Conservation (phyloP, 176 grass and related monocot genomes). For the Carex kokanica region DNA sequence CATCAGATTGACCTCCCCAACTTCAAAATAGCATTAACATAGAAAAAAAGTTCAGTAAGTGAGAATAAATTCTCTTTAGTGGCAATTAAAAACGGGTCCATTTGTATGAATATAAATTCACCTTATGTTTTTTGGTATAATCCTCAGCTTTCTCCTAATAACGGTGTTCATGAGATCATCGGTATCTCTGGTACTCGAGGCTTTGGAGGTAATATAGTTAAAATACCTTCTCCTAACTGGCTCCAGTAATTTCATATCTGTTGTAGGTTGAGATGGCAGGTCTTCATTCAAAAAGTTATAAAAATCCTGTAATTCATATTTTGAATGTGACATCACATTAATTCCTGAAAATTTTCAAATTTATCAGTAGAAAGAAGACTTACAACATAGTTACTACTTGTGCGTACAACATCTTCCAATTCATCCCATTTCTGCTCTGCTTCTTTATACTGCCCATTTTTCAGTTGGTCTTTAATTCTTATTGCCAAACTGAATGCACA, state of each 20-base stretch:
- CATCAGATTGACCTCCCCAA: conserved; percentile 52
- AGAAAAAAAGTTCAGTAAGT: neutral
- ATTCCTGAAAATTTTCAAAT: neutral
- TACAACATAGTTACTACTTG: conserved; percentile 51
- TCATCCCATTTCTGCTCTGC: conserved; percentile 50
- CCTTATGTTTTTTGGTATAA: conserved; percentile 60
- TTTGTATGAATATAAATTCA: conserved; percentile 6
- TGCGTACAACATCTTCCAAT: conserved; percentile 36
- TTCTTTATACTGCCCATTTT: conserved; percentile 26
- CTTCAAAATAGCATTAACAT: conserved; percentile 26
- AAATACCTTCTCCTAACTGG: conserved; percentile 38
- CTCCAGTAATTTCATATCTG: conserved; percentile 13
- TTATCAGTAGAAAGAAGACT: neutral
- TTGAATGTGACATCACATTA: neutral
- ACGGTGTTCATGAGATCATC: conserved; percentile 54
- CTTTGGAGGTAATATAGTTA: conserved; percentile 47
- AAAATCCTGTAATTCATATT: conserved; percentile 48
- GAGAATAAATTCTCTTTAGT: neutral
- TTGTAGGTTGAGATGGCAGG: neutral
- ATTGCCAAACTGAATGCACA: conserved; percentile 32
- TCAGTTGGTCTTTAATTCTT: conserved; percentile 47
- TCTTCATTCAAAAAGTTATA: conserved; percentile 81
- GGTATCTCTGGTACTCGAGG: conserved; percentile 9
- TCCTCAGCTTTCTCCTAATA: conserved; percentile 67
- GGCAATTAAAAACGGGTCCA: neutral